Base-by-base conservation (phyloP, 2,329 filamentous ascomycete genomes). In the Chaetomium sp. region DNA sequence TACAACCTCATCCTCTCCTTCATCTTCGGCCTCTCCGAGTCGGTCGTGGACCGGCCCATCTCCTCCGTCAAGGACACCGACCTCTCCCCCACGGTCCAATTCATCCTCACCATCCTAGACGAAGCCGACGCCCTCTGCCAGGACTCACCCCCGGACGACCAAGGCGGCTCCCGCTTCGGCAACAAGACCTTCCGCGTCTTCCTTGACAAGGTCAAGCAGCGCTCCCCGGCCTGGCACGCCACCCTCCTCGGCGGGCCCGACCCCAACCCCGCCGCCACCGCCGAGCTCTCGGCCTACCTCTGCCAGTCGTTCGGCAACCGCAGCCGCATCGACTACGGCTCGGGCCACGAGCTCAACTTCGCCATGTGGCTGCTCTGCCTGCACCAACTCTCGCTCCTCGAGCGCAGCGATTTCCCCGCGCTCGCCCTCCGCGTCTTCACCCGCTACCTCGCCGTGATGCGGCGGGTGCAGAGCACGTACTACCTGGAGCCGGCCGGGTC, bases 401-500 rank as follows among this genome's bases (percentile, higher is more conserved):
- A 83, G 0, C 75, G 77, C 5, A 71, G 82, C 12, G 90, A 93
- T 70, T 96, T 97, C 77, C 85, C 86, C 35, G 79, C 88, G 4
- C 76, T 98, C 27, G 87, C 92, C 1, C 85, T 98, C 55, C 81
- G 85, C 63, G 86, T 97, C 62, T 97, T 98, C 75, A 82, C 86
- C 35, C 87, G 87, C 60, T 99, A 99, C 75, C 86, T 99, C 54
- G 79, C 81, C 57, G 82, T 98, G 63, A 97, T 98, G 93, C 92
- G 93, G 61, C 82, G 85, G 27, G 85, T 98, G 19, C 95, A 99
- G 77, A 88, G 87, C 68, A 92, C 92, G 3, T 99, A 99, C 79
- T 99, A 99, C 74, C 88, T 99, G 58, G 95, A 99, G 74, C 95
- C 95, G 2, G 95, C 95, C 0, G 95, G 95, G 16, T 97, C 94